Conservation (phyloP, 805 yeast species). For the Maudiozyma barnettii region DNA sequence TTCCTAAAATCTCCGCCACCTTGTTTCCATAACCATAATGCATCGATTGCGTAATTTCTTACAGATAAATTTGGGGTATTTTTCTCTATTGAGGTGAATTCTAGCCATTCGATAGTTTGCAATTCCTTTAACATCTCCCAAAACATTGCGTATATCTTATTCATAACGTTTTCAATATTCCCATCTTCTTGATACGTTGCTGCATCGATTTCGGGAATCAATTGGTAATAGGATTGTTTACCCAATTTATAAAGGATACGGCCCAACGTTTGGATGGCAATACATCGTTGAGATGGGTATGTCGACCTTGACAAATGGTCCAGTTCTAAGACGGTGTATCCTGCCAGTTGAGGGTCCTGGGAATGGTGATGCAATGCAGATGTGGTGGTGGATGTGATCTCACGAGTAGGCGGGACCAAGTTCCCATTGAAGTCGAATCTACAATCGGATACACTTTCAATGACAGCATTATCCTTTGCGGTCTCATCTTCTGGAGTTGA, state of each 20-base stretch:
- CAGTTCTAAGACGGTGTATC: slow-evolving; percentile 79
- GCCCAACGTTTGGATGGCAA: slow-evolving; percentile 82
- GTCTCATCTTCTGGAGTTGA: slow-evolving; percentile 36
- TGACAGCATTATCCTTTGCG: slow-evolving; percentile 9
- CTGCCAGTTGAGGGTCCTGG: slow-evolving; percentile 80
- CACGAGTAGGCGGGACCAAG: slow-evolving; percentile 49
- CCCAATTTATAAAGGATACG: slow-evolving; percentile 77
- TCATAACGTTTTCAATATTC: slow-evolving; percentile 29
- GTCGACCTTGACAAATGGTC: slow-evolving; percentile 71
- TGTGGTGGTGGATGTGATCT: slow-evolving; percentile 40
- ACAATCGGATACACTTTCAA: slow-evolving; percentile 51
- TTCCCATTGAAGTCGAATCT: slow-evolving; percentile 86
- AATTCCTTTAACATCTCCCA: slow-evolving; percentile 65
- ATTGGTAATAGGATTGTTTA: slow-evolving; percentile 43
- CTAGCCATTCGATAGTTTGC: slow-evolving; percentile 53
- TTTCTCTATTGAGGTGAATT: slow-evolving; percentile 58
- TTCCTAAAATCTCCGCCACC: slow-evolving; percentile 34
- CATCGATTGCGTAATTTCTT: slow-evolving; percentile 76
- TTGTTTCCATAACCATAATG: slow-evolving; percentile 78
- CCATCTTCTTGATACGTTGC: slow-evolving; percentile 32
- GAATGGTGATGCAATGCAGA: slow-evolving; percentile 88
- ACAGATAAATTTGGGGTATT: slow-evolving; percentile 61
- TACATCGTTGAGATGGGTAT: slow-evolving; percentile 74
- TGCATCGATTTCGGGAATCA: slow-evolving; percentile 38
- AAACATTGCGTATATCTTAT: slow-evolving; percentile 36